These are phyloP conservation scores for Annona cherimola DNA, from an alignment of 164 flowering plant species.

Conservation along the genomic window DNA sequence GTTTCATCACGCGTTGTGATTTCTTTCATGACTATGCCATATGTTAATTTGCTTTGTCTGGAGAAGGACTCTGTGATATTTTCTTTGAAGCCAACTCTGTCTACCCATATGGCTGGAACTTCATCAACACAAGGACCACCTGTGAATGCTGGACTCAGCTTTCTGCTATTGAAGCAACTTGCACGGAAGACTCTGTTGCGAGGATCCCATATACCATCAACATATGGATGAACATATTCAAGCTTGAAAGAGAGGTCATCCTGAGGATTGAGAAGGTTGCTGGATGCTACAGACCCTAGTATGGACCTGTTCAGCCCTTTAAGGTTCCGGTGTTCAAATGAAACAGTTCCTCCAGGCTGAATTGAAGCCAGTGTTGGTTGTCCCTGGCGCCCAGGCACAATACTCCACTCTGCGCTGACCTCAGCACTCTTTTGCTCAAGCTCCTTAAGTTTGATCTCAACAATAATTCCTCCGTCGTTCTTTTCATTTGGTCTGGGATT, in stretches of 20 bases:
- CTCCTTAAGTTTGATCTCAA: constrained; percentile 95
- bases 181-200: constrained; percentile 81
- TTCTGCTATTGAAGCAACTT: constrained; percentile 91
- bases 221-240: constrained; percentile 94
- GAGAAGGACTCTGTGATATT: constrained; percentile 95
- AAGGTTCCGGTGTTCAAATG: constrained; percentile 91
- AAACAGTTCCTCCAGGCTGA: constrained; percentile 96
- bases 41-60: constrained; percentile 92
- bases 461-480: constrained; percentile 94
- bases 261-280: constrained; percentile 96
- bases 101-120: constrained; percentile 99
- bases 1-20: constrained; percentile 96
- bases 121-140: constrained; percentile 99
- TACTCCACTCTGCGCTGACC: constrained; percentile 97
- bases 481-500: too few relatives aligned
- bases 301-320: constrained; percentile 86
- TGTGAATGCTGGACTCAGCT: constrained; percentile 95
- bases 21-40: constrained; percentile 97
- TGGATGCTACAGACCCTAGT: constrained; percentile 88
- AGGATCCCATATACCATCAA: constrained; percentile 76
- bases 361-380: constrained; percentile 95
- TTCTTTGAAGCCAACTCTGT: constrained; percentile 86
- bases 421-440: constrained; percentile 94
- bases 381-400: constrained; percentile 95
- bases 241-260: constrained; percentile 98